These are phyloP conservation scores for Chloris gayana DNA, from an alignment of 176 grass and related monocot genomes.

Conservation along the genomic window DNA sequence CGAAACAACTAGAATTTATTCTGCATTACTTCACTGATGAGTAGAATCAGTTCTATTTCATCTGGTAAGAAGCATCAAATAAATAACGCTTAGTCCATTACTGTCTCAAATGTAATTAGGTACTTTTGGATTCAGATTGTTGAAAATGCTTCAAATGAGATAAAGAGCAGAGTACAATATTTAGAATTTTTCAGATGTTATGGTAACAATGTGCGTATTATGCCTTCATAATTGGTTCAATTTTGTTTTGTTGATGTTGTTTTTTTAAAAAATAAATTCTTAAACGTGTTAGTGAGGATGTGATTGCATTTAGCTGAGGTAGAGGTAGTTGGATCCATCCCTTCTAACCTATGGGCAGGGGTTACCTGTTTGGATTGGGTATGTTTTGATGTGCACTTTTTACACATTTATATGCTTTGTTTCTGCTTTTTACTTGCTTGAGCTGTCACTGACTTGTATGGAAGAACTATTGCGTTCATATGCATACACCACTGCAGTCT, in stretches of 20 bases:
- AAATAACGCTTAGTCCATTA: not conserved
- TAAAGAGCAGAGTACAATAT: not conserved
- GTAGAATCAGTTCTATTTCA: not conserved
- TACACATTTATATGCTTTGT: not conserved
- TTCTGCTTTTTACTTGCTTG: not conserved
- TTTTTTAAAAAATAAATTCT: too few species aligned
- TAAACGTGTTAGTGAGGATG: too few species aligned
- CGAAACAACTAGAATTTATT: not conserved
- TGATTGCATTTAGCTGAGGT: not conserved
- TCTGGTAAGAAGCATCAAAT: conserved; percentile 1
- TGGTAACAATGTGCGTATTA: not conserved
- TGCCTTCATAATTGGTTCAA: not conserved
- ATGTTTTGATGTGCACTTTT: not conserved
- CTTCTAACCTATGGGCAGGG: not conserved
- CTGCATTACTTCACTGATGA: not conserved
- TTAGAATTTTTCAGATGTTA: not conserved
- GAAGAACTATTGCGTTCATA: not conserved
- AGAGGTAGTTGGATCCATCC: not conserved
- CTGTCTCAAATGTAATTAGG: not conserved
- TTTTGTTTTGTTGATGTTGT: too few species aligned
- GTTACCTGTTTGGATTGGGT: not conserved
- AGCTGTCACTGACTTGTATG: not conserved
- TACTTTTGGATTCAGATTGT: not conserved
- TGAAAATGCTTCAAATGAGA: not conserved
- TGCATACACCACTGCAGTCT: not conserved